phyloP scores from a whole-genome alignment of 441 rosid species.

The Populus hybrid region DNA sequence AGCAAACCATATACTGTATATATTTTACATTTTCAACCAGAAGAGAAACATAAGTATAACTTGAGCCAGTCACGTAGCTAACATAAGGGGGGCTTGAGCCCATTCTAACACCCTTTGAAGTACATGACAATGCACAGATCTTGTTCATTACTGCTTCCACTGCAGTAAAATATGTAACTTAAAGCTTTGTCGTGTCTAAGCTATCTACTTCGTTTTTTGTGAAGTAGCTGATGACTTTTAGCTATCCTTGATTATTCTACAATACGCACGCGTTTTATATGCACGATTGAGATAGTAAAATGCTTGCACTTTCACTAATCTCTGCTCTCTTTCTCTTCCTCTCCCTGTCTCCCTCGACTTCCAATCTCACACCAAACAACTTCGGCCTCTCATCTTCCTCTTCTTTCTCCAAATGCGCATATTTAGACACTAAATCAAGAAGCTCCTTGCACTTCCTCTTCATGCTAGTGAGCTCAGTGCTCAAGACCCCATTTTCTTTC shows the following conservation, averaged over 20 bases:
- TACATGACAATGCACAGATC: background rate
- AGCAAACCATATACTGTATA: background rate
- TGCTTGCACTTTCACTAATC: slow-evolving; percentile 32
- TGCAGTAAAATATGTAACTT: background rate
- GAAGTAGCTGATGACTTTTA: slow-evolving; percentile 5
- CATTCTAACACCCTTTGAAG: background rate
- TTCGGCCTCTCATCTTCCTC: slow-evolving; percentile 40
- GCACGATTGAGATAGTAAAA: slow-evolving; percentile 51
- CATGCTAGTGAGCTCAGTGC: slow-evolving; percentile 52
- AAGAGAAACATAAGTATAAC: background rate
- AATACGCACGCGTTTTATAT: slow-evolving; percentile 23
- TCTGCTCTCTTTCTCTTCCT: slow-evolving; percentile 36
- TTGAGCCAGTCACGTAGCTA: background rate
- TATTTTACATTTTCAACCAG: background rate
- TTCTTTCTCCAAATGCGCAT: slow-evolving; percentile 26
- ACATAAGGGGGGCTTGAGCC: background rate
- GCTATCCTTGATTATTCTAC: background rate
- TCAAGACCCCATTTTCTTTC: slow-evolving; percentile 54
- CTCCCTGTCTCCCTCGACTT: slow-evolving; percentile 36
- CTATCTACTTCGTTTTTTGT: background rate
- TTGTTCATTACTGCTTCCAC: background rate
- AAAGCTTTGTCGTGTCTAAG: background rate
- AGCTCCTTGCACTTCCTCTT: slow-evolving; percentile 70
- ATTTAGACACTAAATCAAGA: slow-evolving; percentile 51
- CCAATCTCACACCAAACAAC: slow-evolving; percentile 76